Percentiles rank a stretch among this genome's conserved stretches.
Conservation (phyloP, 2,329 filamentous ascomycete genomes). For the Endothia cerciana region DNA sequence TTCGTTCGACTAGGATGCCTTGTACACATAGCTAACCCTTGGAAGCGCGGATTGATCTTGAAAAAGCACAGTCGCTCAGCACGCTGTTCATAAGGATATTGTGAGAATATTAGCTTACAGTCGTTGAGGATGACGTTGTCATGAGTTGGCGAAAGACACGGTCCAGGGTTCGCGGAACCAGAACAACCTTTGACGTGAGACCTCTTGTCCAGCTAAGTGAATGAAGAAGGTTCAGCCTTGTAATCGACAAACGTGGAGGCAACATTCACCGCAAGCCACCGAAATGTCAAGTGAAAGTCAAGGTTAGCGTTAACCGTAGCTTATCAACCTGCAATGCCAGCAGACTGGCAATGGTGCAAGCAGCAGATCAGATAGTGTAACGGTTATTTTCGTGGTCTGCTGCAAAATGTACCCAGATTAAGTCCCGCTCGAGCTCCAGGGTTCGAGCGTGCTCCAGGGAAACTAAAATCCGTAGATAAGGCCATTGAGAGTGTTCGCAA, state of each 20-base stretch:
- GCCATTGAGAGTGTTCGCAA: slow-evolving; percentile 8
- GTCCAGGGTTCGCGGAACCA: too few species aligned
- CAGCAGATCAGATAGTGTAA: not conserved
- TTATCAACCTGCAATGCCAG: not conserved
- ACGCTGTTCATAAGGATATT: too few species aligned
- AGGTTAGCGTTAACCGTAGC: not conserved
- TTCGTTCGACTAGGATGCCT: too few species aligned
- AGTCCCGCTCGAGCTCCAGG: not conserved
- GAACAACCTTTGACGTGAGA: too few species aligned
- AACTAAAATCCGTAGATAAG: not conserved
- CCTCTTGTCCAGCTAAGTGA: not conserved
- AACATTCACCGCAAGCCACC: not conserved
- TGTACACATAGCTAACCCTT: too few species aligned
- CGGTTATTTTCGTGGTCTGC: slow-evolving; percentile 1
- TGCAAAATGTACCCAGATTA: not conserved
- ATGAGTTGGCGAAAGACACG: too few species aligned
- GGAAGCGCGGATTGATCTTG: too few species aligned
- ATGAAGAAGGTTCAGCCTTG: not conserved
- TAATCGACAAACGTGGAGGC: not conserved
- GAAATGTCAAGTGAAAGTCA: not conserved
- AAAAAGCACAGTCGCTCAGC: too few species aligned
- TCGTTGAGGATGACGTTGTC: too few species aligned
- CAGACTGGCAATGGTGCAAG: not conserved
- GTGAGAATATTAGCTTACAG: too few species aligned
- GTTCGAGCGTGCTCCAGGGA: slow-evolving; percentile 4